A percentile compares a stretch with the other conserved stretches of the same genome.
phyloP scores from a whole-genome alignment of 129 eudicot genomes.

The Glebionis coronaria region DNA sequence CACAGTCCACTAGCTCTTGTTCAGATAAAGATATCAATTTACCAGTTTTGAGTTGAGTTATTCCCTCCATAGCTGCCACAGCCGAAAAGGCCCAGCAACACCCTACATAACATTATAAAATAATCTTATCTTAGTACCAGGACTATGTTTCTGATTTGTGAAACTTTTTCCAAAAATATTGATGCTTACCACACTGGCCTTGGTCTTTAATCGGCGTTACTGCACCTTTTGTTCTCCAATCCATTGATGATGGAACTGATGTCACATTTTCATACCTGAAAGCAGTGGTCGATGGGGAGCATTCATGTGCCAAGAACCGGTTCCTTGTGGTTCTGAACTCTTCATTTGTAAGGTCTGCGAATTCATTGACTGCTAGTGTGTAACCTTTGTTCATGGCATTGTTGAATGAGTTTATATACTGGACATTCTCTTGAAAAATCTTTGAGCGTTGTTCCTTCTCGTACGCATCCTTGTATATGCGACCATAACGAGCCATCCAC shows the following conservation, averaged over 20 bases:
- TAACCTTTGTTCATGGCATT: conserved; percentile 24
- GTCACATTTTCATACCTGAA: conserved; percentile 31
- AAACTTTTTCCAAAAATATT: neutral
- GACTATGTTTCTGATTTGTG: neutral
- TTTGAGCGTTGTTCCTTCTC: conserved; percentile 29
- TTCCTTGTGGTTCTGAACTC: conserved; percentile 30
- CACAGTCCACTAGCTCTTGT: conserved; percentile 36
- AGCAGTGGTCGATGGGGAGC: conserved; percentile 13
- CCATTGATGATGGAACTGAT: conserved; percentile 32
- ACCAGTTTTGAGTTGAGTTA: conserved; percentile 29
- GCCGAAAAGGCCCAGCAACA: conserved; percentile 37
- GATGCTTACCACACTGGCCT: conserved; percentile 43
- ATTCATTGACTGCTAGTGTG: conserved; percentile 33
- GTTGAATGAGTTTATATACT: conserved; percentile 36
- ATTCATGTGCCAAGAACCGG: conserved; percentile 27
- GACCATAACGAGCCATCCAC: conserved; percentile 42
- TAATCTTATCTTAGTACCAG: neutral
- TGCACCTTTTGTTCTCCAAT: conserved; percentile 41
- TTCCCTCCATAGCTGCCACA: conserved; percentile 31
- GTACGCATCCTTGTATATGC: conserved; percentile 29
- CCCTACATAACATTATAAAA: conserved; percentile 1
- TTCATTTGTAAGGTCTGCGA: conserved; percentile 36
- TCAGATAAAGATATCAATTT: conserved; percentile 24
- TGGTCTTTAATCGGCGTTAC: conserved; percentile 42
- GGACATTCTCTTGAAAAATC: conserved; percentile 27